A percentile compares a stretch with the other conserved stretches of the same genome.
phyloP scores from a whole-genome alignment of 768 basidiomycete species.

The Suillus bovinus region DNA sequence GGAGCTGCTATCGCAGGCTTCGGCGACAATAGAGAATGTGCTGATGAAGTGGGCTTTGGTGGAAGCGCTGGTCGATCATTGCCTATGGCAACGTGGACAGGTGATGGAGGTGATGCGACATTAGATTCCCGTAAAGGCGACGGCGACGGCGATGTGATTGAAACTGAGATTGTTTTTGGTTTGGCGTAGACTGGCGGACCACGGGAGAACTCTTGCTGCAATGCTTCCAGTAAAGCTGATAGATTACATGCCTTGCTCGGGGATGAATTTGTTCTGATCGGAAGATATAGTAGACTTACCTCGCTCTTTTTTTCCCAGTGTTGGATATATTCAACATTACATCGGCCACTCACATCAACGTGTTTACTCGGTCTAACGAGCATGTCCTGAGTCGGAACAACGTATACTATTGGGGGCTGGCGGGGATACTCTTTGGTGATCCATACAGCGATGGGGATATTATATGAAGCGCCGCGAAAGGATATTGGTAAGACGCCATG shows the following conservation, averaged over 20 bases:
- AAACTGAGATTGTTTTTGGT: slow-evolving; percentile 43
- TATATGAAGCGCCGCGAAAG: slow-evolving; percentile 76
- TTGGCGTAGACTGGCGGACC: slow-evolving; percentile 91
- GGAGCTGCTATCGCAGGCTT: slow-evolving; percentile 19
- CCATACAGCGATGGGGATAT: slow-evolving; percentile 94
- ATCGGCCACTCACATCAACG: slow-evolving; percentile 82
- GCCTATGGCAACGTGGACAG: slow-evolving; percentile 13
- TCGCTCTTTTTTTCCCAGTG: slow-evolving; percentile 85
- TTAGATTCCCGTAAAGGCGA: slow-evolving; percentile 20
- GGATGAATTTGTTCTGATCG: slow-evolving; percentile 14
- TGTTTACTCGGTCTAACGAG: slow-evolving; percentile 74
- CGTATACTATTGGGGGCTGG: slow-evolving; percentile 82
- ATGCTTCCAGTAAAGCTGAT: slow-evolving; percentile 67
- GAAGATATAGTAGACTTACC: slow-evolving; percentile 44
- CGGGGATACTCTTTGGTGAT: slow-evolving; percentile 82
- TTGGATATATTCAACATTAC: slow-evolving; percentile 64
- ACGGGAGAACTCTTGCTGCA: slow-evolving; percentile 81
- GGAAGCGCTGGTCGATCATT: slow-evolving; percentile 39
- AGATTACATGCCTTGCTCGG: slow-evolving; percentile 70
- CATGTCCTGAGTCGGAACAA: slow-evolving; percentile 91
- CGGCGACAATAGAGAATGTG: slow-evolving; percentile 13
- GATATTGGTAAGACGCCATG: slow-evolving; percentile 91
- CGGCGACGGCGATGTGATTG: slow-evolving; percentile 14
- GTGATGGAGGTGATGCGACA: slow-evolving; percentile 22
- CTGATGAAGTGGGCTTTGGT: slow-evolving; percentile 35